A percentile compares a stretch with the other conserved stretches of the same genome.
phyloP scores from a whole-genome alignment of 2,329 filamentous ascomycete genomes.

The Alternaria alternata region DNA sequence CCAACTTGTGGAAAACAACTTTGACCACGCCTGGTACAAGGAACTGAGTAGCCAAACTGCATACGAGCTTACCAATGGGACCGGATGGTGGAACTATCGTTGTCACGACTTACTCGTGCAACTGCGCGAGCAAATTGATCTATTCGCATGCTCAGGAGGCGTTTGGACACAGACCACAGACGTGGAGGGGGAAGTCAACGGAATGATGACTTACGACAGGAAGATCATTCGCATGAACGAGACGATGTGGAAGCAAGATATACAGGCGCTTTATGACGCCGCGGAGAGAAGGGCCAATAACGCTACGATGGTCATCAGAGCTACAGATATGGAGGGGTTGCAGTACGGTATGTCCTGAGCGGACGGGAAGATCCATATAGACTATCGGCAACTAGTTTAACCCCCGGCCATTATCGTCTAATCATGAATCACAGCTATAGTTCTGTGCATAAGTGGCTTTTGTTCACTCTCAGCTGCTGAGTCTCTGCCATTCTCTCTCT shows the following conservation, averaged over 20 bases:
- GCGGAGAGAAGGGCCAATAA: conserved; percentile 23
- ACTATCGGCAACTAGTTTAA: neutral
- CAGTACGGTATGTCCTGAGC: conserved; percentile 5
- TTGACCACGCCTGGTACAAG: conserved; percentile 70
- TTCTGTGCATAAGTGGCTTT: too few species aligned
- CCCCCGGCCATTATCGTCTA: neutral
- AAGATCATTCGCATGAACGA: conserved; percentile 65
- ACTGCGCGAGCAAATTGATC: conserved; percentile 59
- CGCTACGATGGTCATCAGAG: neutral
- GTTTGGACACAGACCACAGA: conserved; percentile 79
- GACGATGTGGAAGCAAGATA: conserved; percentile 67
- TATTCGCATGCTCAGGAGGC: conserved; percentile 70
- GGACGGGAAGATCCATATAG: neutral
- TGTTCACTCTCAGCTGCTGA: neutral
- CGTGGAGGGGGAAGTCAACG: conserved; percentile 78
- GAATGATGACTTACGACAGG: conserved; percentile 73
- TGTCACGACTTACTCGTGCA: conserved; percentile 61
- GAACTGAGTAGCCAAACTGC: conserved; percentile 66
- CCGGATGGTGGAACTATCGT: conserved; percentile 72
- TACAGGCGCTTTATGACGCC: conserved; percentile 67
- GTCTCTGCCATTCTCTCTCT: conserved; percentile 37
- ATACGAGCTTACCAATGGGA: conserved; percentile 69
- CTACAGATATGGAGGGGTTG: neutral
- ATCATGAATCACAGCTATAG: too few species aligned
- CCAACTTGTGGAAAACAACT: conserved; percentile 60